Evolutionary conservation across 768 basidiomycete species (phyloP), one percentile per base, ranked within the genome.

Genomic region (Flagelloscypha sp.): DNA sequence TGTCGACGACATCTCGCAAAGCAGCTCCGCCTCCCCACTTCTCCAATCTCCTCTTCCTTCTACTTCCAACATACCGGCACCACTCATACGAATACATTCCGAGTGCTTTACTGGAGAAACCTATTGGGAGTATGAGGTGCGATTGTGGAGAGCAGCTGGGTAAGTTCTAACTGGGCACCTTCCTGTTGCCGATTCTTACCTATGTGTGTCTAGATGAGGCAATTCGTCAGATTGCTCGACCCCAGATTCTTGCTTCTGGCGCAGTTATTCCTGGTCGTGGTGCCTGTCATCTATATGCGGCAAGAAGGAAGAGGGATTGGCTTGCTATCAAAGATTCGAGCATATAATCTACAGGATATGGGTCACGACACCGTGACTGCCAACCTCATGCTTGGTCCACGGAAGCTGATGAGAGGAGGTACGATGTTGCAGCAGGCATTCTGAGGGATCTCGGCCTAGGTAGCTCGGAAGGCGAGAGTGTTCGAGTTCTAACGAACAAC

Each of bases 91-190:
- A 24, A 89, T 99, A 33, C 95, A 99, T 59, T 95, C 90, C 19
- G 95, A 99, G 57, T 99, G 95, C 57, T 98, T 90, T 62, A 99
- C 95, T 0, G 95, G 95, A 19, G 95, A 98, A 59, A 98, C 93
- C n/a, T 6, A 76, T 98, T 40, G 95, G 95, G 18, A 80, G 90
- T 67, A 92, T 95, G 85, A 83, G 95, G 21, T 99, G 95, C 54
- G 95, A 99, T 57, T 99, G 95, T 52, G 95, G 95, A 10, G 93
- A 98, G 59, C 95, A 99, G 57, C 71, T 99, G 4, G n/a, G n/a
- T n/a, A n/a, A n/a, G n/a, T n/a, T n/a, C n/a, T n/a, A n/a, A n/a
- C n/a, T n/a, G n/a, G n/a, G n/a, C n/a, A n/a, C n/a, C n/a, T n/a
- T n/a, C n/a, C n/a, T n/a, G n/a, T n/a, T n/a, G n/a, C n/a, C n/a